Percentiles rank a stretch among this genome's conserved stretches.
These are phyloP conservation scores for Juncus inflexus DNA, from an alignment of 176 grass and related monocot genomes.

Conservation along the genomic window DNA sequence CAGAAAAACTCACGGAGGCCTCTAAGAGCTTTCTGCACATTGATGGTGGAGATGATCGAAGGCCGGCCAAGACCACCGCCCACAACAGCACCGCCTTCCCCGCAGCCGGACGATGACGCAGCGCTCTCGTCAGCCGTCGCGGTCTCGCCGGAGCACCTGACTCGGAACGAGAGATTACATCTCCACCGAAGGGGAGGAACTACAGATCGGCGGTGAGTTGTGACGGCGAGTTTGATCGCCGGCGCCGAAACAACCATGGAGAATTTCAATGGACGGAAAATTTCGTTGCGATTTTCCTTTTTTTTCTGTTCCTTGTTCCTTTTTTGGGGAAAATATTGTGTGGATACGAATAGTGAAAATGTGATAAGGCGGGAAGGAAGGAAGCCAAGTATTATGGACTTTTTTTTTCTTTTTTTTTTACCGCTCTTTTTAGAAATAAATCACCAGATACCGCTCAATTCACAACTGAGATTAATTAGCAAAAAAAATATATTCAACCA, in stretches of 20 bases:
- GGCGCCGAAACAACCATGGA: constrained; percentile 28
- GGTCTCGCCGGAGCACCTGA: constrained; percentile 33
- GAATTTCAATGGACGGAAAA: background rate
- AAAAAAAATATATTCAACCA: too few relatives aligned
- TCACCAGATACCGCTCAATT: too few relatives aligned
- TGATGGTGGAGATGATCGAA: constrained; percentile 64
- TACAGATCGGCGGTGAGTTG: background rate
- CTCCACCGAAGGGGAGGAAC: background rate
- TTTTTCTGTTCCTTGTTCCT: background rate
- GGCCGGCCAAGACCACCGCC: constrained; percentile 24
- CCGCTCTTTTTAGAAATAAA: too few relatives aligned
- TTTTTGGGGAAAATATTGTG: constrained; percentile 19
- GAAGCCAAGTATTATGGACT: background rate
- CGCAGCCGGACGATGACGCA: constrained; percentile 15
- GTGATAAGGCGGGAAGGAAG: constrained; percentile 31
- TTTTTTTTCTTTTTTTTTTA: too few relatives aligned
- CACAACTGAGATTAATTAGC: too few relatives aligned
- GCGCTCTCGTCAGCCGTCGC: constrained; percentile 19
- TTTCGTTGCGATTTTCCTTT: background rate
- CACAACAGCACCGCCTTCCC: constrained; percentile 23
- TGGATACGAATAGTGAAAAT: background rate
- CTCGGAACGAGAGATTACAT: constrained; percentile 13
- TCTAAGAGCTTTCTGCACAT: constrained; percentile 85
- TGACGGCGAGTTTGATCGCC: constrained; percentile 18
- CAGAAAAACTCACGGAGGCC: constrained; percentile 56